Evolutionary conservation across 2,329 filamentous ascomycete genomes (phyloP).

Genomic region (Dissoconium aciculare): DNA sequence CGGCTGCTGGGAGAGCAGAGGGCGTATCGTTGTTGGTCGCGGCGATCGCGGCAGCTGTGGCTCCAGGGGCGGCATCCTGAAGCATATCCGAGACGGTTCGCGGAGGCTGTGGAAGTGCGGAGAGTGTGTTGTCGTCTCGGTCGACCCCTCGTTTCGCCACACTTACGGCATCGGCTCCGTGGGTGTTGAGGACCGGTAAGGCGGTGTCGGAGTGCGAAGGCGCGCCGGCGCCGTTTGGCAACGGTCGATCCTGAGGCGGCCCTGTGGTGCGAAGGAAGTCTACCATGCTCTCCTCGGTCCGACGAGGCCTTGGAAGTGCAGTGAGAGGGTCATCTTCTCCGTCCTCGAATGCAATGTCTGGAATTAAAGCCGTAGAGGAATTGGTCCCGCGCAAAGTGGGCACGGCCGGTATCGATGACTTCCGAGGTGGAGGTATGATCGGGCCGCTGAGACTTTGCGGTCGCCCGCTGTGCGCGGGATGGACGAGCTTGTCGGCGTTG

Average conservation of each 20-base stretch:
- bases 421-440: constrained; percentile 3
- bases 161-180: neutral
- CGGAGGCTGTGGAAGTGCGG: constrained; percentile 2
- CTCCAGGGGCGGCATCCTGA: constrained; percentile 11
- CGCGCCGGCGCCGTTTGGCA: neutral
- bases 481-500: constrained; percentile 6
- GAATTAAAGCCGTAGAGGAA: constrained; percentile 35
- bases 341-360: neutral
- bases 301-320: constrained; percentile 29
- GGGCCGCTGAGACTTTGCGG: constrained; percentile 8
- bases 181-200: neutral
- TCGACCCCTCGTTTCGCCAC: neutral
- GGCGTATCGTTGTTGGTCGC: neutral
- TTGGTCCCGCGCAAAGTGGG: constrained; percentile 46
- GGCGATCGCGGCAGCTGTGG: constrained; percentile 9
- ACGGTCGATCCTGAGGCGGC: constrained; percentile 36
- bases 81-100: constrained; percentile 5
- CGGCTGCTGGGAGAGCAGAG: neutral
- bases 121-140: neutral
- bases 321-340: constrained; percentile 29
- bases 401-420: constrained; percentile 3
- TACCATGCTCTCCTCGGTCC: constrained; percentile 49
- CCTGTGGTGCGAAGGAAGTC: constrained; percentile 59
- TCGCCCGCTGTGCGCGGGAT: constrained; percentile 9
- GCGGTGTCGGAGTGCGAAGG: neutral